Evolutionary conservation across 306 rosid genomes (phyloP), one percentile per base, ranked within the genome.

Genomic region (Begonia fuchsioides): DNA sequence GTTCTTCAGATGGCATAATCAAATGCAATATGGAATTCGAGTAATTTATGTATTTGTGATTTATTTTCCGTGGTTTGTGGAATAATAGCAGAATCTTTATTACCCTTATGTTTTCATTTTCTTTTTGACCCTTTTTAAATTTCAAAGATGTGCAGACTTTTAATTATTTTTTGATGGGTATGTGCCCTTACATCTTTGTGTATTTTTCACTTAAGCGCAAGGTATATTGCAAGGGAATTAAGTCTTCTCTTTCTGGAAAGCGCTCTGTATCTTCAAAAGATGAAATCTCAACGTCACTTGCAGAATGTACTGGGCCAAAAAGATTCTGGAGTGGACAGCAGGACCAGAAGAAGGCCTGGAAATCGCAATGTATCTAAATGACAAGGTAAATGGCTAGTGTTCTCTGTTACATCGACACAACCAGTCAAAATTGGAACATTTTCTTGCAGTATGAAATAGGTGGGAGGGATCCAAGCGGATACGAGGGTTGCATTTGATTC

Each of bases 301-400:
- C 78, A 88, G 95, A 58, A 88, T 88, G 93, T 88, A 84, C 60
- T 84, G 97, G 97, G 97, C 97, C 3, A 88, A 84, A 68, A 81
- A 84, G 77, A 83, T 88, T 50, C 88, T 88, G 52, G 96, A 87
- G 68, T 88, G 97, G 97, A 88, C 97, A 55, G 76, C 63, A 52
- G 84, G 86, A 72, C 97, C 95, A 13, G 93, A 88, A 69, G 97
- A 84, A 72, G 97, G 95, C 64, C 93, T 88, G 47, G 86, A 84
- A 69, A 73, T 76, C 70, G 47, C 75, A 53, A 64, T 81, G 58
- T 78, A 78, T 62, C 60, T 88, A 38, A 88, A 88, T 58, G 66
- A 88, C 67, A 88, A 83, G 93, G 97, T 88, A 67, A 41, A 6
- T 41, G 14, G 35, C 35, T 2, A 11, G 6, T 41, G 12, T 41